phyloP scores from a whole-genome alignment of 2,329 filamentous ascomycete species.

The Cordyceps farinosa region DNA sequence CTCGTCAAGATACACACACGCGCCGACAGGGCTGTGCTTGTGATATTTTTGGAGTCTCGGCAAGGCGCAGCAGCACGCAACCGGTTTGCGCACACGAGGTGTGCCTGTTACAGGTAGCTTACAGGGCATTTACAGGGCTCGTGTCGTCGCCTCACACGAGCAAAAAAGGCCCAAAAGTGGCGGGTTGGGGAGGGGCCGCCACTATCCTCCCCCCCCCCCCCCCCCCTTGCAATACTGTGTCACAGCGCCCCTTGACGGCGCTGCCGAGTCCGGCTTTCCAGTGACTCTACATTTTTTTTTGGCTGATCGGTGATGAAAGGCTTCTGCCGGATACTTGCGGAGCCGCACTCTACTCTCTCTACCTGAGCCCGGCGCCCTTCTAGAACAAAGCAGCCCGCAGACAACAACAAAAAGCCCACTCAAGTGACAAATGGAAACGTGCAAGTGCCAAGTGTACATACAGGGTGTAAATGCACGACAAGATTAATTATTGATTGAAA shows the following conservation, averaged over 20 bases:
- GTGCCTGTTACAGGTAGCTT: too few relatives aligned
- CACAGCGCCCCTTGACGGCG: not conserved
- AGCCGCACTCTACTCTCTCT: not conserved
- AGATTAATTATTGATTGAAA: not conserved
- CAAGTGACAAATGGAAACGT: conserved; percentile 8
- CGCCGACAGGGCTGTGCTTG: not conserved
- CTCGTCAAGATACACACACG: not conserved
- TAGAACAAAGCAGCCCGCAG: not conserved
- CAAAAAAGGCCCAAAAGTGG: not conserved
- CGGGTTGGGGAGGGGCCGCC: not conserved
- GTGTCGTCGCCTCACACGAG: not conserved
- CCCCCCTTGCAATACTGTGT: not conserved
- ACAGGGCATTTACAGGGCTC: not conserved
- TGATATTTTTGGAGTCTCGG: conserved; percentile 3
- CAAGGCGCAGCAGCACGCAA: not conserved
- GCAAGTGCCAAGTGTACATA: not conserved
- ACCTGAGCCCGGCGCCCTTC: not conserved
- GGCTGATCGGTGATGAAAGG: not conserved
- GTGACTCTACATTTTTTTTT: not conserved
- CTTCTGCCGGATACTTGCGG: conserved; percentile 14
- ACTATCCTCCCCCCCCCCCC: not conserved
- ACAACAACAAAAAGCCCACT: not conserved
- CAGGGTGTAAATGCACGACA: not conserved
- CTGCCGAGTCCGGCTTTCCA: not conserved
- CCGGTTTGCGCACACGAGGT: not conserved